phyloP scores from a whole-genome alignment of 805 yeast genomes.

The Jamesozyma rosinii region DNA sequence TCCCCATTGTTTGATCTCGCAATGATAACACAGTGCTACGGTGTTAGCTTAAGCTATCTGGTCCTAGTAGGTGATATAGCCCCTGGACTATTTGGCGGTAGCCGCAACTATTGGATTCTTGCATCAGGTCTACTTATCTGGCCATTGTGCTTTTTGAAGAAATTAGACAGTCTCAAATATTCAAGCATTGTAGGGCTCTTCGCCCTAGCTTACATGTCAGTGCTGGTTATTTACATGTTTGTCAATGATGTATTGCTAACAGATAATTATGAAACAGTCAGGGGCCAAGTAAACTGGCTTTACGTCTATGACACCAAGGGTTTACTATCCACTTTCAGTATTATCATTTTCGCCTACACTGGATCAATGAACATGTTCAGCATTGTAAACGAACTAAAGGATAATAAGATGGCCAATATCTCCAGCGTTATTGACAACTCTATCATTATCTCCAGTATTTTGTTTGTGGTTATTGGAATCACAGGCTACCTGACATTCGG shows the following conservation, averaged over 20 bases:
- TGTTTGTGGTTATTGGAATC: constrained; percentile 58
- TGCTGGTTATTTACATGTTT: constrained; percentile 40
- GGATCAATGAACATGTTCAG: constrained; percentile 77
- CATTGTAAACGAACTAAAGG: constrained; percentile 58
- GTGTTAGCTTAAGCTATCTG: constrained; percentile 62
- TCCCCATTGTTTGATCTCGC: constrained; percentile 66
- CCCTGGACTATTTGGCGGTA: constrained; percentile 50
- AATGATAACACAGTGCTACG: constrained; percentile 70
- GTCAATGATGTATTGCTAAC: constrained; percentile 31
- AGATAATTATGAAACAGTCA: constrained; percentile 33
- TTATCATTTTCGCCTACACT: constrained; percentile 70
- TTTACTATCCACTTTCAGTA: constrained; percentile 56
- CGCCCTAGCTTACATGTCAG: constrained; percentile 50
- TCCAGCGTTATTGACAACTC: constrained; percentile 38
- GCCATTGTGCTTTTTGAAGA: constrained; percentile 57
- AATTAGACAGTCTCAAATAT: constrained; percentile 58
- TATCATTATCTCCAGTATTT: constrained; percentile 42
- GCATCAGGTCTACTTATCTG: constrained; percentile 42
- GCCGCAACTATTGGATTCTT: constrained; percentile 36
- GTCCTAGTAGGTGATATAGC: constrained; percentile 70
- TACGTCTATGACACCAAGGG: constrained; percentile 37
- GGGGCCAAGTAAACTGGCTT: constrained; percentile 37
- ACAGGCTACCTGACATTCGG: constrained; percentile 72
- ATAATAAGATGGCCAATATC: constrained; percentile 43
- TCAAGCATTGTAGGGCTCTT: constrained; percentile 61